Base-by-base conservation (phyloP, 73 alveolate species). In the Symbiodinium natans region DNA sequence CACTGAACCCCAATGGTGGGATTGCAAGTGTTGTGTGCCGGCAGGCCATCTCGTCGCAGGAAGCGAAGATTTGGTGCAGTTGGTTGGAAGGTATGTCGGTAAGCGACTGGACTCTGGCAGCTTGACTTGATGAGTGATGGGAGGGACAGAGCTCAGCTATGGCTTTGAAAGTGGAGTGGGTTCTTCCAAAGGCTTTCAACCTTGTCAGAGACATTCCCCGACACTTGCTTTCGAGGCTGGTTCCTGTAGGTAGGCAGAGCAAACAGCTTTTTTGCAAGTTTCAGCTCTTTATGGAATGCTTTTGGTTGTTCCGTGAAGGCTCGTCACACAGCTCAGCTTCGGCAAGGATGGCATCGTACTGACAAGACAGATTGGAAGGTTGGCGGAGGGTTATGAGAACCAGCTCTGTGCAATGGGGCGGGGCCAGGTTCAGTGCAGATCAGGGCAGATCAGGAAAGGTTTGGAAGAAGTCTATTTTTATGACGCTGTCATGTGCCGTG, bases 151-250 rank as follows among this genome's bases (percentile, higher is more conserved):
- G 13, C 21, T 46, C 13, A 13, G 59, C 21, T 46, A 46, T 46
- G 59, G 21, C 6, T 6, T 13, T 46, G 13, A 13, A 46, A 9
- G 6, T 6, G 21, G 6, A 46, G 21, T 9, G 59, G 21, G 40
- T 9, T 8, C 40, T 10, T 13, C 36, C 83, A 25, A 1, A 86
- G 93, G 93, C 93, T 29, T 59, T 86, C 29, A 86, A 86, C 36
- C 71, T 86, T 41, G 31, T 86, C 38, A 46, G 54, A 34, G 93
- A 86, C 38, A 86, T 86, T 23, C 93, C 93, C 1, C 93, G 93
- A 11, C 52, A 48, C 54, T 40, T 46, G 36, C 25, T 86, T 10
- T 21, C 93, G n/a, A 86, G 93, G 93, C 48, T 33, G 15, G 54
- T 52, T 5, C 0, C 41, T 29, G 33, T 23, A 31, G 10, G 83